Evolutionary conservation across 2,329 filamentous ascomycete species (phyloP), one percentile per base, ranked within the genome.

Genomic region (Aspergillus fructus): DNA sequence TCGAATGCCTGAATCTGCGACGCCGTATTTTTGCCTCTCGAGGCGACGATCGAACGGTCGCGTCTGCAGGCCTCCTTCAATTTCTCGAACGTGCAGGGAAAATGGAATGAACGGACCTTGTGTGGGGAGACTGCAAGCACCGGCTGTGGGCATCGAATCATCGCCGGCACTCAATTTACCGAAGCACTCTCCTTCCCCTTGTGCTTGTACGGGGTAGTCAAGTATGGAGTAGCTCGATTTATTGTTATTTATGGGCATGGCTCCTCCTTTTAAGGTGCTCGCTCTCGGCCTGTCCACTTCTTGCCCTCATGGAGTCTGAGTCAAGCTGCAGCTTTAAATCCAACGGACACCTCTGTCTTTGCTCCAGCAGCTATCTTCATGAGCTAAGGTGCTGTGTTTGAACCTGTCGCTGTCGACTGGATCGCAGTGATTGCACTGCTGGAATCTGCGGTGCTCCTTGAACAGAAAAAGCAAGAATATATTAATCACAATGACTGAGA

Each of bases 401-500:
- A n/a, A 8, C 12, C 37, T 41, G 24, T 12, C 43, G 24, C 24
- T 42, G 21, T 41, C 40, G 23, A 46, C 43, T 21, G 13, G 30
- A 49, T 19, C 17, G 17, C 30, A n/a, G 17, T 37, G 21, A 15
- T 15, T 33, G n/a, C 17, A 46, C 46, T 53, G 33, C 9, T 27
- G 37, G 39, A 43, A 19, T 27, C 19, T 21, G 24, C 24, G 24
- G 24, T 30, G 27, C 27, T 4, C 27, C 27, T 4, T 9, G 9
- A 30, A 30, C 27, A 30, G 9, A 3, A 9, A 9, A 30, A 30
- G 41, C 37, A 30, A 24, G 15, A n/a, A 13, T 17, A 24, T 39
- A 30, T 21, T 21, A 21, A 19, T n/a, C 27, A 51, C 45, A 27
- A 63, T 61, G 61, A 40, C 57, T 15, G 56, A 63, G 13, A 52